phyloP scores from a whole-genome alignment of 2,329 filamentous ascomycete species.

The Pestalotiopsis sp. region DNA sequence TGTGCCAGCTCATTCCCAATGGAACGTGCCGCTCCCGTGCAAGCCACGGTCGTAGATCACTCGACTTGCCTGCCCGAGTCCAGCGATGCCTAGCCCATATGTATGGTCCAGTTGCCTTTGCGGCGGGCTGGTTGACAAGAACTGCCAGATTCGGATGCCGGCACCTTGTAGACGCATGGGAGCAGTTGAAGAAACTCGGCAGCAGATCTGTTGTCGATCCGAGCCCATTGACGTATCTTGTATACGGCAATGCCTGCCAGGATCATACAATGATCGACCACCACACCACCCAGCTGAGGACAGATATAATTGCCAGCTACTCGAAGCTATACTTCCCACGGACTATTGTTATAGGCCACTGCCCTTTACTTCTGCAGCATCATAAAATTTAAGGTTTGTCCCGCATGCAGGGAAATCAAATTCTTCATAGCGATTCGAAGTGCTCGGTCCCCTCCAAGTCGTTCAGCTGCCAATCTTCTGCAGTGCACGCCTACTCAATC shows the following conservation, averaged over 20 bases:
- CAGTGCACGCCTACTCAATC: neutral
- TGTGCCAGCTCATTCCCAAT: neutral
- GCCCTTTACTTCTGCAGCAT: neutral
- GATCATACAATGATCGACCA: neutral
- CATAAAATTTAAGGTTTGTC: slow-evolving; percentile 4
- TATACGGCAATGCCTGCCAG: neutral
- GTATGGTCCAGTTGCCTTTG: neutral
- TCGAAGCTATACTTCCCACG: neutral
- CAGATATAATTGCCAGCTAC: neutral
- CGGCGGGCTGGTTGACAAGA: neutral
- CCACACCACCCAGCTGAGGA: neutral
- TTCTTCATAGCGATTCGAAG: slow-evolving; percentile 1
- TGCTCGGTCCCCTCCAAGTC: neutral
- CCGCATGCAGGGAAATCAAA: neutral
- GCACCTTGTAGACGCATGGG: neutral
- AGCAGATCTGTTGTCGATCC: neutral
- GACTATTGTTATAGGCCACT: neutral
- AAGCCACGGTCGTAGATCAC: neutral
- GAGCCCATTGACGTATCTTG: neutral
- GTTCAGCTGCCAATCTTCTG: neutral
- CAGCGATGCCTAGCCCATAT: neutral
- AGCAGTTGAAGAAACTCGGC: neutral
- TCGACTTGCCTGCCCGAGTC: neutral
- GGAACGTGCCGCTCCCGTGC: slow-evolving; percentile 6
- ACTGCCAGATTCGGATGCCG: neutral